Base-by-base conservation (phyloP, 2,329 filamentous ascomycete species). In the Rhinocladiella mackenziei region DNA sequence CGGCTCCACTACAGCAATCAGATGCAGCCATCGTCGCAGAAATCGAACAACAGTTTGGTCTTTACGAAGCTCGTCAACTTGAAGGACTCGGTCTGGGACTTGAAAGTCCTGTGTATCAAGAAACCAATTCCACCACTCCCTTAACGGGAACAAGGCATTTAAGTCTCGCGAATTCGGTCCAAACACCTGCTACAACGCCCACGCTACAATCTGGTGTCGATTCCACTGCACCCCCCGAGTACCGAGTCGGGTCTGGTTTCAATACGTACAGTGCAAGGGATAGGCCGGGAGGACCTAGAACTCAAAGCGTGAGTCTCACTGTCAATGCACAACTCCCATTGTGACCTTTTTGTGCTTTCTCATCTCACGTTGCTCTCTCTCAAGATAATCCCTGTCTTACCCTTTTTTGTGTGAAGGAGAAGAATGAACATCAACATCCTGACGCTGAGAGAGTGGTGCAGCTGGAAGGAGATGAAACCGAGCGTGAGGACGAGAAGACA, bases 21-120 rank as follows among this genome's bases (percentile, higher is more conserved):
- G 52, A 52, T 22, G 46, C 46, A 5, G 41, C 42, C 13, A 45
- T 55, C 15, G 41, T 48, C 5, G 50, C 50, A 13, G 52, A 55
- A 26, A 55, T 55, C 29, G 52, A 52, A 31, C 43, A 40, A 13
- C 52, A 55, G 34, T 55, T 55, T 15, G 47, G 49, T 3, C 43
- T 55, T 7, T 53, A 53, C 33, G 50, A 53, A 42, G 50, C 39
- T 18, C 23, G 30, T 7, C 40, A 48, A 32, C 37, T 43, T 9
- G 33, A 39, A 18, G 40, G 50, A 28, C 13, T 40, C 1, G 50
- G 33, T 9, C 14, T 54, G 4, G 41, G 26, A 8, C 30, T 50
- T 17, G 51, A 54, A 35, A 51, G 43, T 23, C 51, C 51, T 3
- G 30, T 42, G 10, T 54, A 54, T 29, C 41, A 54, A 32, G 51